phyloP scores from a whole-genome alignment of 108 stramenopile species.

The Skeletonema grethae region DNA sequence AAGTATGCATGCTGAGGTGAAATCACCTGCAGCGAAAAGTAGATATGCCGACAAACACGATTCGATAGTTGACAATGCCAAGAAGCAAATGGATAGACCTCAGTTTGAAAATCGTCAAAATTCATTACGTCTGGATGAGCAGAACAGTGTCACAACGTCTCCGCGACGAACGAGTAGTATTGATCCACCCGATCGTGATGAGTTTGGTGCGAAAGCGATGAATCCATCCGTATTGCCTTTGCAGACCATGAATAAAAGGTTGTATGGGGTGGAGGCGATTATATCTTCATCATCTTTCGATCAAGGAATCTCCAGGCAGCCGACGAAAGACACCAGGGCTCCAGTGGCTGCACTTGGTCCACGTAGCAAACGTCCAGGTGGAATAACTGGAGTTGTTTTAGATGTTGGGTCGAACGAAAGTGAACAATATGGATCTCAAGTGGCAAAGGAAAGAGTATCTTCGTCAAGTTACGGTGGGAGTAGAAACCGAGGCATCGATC shows the following conservation, averaged over 20 bases:
- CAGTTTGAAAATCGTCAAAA: background rate
- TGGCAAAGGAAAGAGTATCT: background rate
- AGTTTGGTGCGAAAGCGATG: conserved; percentile 6
- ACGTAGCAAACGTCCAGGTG: conserved; percentile 63
- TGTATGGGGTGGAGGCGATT: conserved; percentile 27
- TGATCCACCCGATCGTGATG: conserved; percentile 30
- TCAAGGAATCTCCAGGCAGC: conserved; percentile 4
- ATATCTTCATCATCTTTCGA: conserved; percentile 22
- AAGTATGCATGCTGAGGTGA: conserved; percentile 45
- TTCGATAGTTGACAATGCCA: background rate
- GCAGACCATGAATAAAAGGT: conserved; percentile 20
- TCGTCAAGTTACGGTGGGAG: background rate
- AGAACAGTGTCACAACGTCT: background rate
- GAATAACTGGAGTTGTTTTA: conserved; percentile 77
- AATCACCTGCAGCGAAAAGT: conserved; percentile 19
- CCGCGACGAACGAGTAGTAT: conserved; percentile 2
- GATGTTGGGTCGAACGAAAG: conserved; percentile 38
- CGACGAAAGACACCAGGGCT: background rate
- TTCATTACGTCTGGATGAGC: background rate
- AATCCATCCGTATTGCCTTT: conserved; percentile 16
- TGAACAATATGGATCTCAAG: background rate
- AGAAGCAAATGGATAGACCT: background rate
- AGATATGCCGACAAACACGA: conserved; percentile 28
- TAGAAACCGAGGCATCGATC: conserved; percentile 13
- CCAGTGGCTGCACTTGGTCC: conserved; percentile 57